phyloP scores from a whole-genome alignment of 2,329 filamentous ascomycete species.

The Curvularia lunata region DNA sequence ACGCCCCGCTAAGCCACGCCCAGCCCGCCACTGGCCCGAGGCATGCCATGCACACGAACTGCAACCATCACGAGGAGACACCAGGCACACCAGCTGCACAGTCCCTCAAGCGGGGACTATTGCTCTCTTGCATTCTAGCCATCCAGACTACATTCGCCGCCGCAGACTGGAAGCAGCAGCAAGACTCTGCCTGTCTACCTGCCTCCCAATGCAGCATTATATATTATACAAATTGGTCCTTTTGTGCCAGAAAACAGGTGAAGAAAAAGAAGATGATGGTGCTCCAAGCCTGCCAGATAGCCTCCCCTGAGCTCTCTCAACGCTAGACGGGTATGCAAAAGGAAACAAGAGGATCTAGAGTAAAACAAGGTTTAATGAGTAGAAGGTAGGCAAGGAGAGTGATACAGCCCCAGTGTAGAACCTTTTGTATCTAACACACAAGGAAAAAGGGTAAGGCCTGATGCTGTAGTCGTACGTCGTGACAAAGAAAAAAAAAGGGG shows the following conservation, averaged over 20 bases:
- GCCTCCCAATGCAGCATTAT: constrained; percentile 33
- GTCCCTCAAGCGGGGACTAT: background rate
- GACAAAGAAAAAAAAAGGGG: constrained; percentile 14
- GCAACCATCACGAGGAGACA: background rate
- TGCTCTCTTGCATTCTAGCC: constrained; percentile 8
- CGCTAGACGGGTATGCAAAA: constrained; percentile 20
- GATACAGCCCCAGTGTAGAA: constrained; percentile 11
- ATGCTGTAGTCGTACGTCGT: constrained; percentile 21
- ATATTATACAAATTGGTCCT: constrained; percentile 34
- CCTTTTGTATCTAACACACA: constrained; percentile 16
- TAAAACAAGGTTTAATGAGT: constrained; percentile 4
- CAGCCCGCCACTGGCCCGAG: background rate
- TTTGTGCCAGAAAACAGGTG: constrained; percentile 6
- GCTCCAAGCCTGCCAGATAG: constrained; percentile 18
- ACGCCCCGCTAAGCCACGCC: constrained; percentile 4
- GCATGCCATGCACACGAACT: background rate
- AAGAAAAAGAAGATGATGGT: constrained; percentile 13
- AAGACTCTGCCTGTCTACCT: constrained; percentile 5
- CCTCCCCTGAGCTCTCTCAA: constrained; percentile 4
- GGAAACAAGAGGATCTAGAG: constrained; percentile 13
- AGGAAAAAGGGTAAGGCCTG: constrained; percentile 16
- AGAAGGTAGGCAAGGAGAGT: constrained; percentile 11
- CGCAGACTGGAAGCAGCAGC: constrained; percentile 6
- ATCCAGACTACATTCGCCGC: constrained; percentile 4
- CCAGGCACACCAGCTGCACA: background rate